Evolutionary conservation across 2,329 filamentous ascomycete species (phyloP), one percentile per base, ranked within the genome.

Genomic region (Microcera coccophila): DNA sequence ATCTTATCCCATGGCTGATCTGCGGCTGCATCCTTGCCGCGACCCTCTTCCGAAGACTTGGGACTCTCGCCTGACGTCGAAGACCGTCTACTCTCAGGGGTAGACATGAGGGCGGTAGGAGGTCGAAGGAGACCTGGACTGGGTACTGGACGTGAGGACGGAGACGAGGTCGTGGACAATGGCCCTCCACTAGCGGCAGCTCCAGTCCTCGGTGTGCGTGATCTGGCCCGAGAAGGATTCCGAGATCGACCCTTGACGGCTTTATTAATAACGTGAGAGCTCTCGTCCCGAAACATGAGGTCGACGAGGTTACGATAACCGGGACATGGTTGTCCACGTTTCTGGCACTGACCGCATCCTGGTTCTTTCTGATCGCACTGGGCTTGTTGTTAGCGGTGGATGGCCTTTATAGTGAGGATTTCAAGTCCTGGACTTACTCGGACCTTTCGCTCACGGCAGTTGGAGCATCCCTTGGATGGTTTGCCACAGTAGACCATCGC

Each of bases 211-310:
- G 48, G 47, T 7, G 15, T n/a, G 8, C 29, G 29, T 7, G 29
- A 32, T n/a, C 15, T 8, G 29, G 29, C n/a, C 8, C 15, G 12
- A 5, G 29, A 32, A 8, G 7, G 29, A 24, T 52, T 55, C 39
- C 58, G 58, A 16, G 57, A 50, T 19, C 58, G 55, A 38, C 47
- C 52, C 43, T 66, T 67, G 39, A 66, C 69, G 35, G 71, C 73
- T 60, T 75, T 78, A 52, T 72, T 70, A 50, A 75, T 75, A 42
- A 79, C 75, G 55, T 76, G 73, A 22, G 68, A 70, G 49, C 73
- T 79, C 57, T 79, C 73, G 53, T 79, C 74, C 32, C 76, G 71
- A 51, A 80, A 79, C 67, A 79, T 77, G 47, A 79, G 67, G 49
- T 79, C 76, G 31, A 76, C 69, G 37, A 74, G 64, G 48, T 76